These are phyloP conservation scores for Nannizziopsis barbatae DNA, from an alignment of 2,329 filamentous ascomycete species.

Conservation along the genomic window DNA sequence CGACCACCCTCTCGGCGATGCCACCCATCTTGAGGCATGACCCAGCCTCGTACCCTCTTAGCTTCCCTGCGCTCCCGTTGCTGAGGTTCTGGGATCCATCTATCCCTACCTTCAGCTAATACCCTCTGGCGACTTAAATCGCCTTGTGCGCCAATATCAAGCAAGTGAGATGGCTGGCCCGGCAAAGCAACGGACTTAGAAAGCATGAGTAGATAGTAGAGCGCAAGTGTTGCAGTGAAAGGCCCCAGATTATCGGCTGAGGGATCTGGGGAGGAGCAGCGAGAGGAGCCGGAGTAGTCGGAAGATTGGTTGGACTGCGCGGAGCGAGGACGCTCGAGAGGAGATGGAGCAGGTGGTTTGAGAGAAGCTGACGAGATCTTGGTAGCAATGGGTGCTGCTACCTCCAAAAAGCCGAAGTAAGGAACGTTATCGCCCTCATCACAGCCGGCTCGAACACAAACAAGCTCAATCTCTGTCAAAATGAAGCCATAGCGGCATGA, in stretches of 20 bases:
- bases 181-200: conserved; percentile 50
- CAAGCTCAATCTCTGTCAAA: conserved; percentile 87
- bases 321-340: conserved; percentile 14
- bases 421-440: conserved; percentile 51
- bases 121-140: conserved; percentile 46
- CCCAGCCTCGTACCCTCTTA: conserved; percentile 51
- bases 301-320: conserved; percentile 24
- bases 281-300: conserved; percentile 24
- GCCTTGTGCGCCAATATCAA: conserved; percentile 51
- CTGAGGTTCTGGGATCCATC: conserved; percentile 51
- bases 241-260: conserved; percentile 22
- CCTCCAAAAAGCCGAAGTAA: conserved; percentile 80
- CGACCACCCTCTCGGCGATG: conserved; percentile 44
- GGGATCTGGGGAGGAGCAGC: conserved; percentile 17
- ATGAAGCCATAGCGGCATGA: conserved; percentile 91
- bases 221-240: conserved; percentile 48
- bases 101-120: conserved; percentile 43
- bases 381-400: conserved; percentile 48
- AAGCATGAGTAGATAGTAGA: conserved; percentile 57
- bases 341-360: conserved; percentile 9
- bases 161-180: conserved; percentile 45
- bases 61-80: conserved; percentile 51
- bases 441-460: conserved; percentile 71
- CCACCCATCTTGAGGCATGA: conserved; percentile 50
- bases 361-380: conserved; percentile 30